Base-by-base conservation (phyloP, 2,329 filamentous ascomycete genomes). In the Beauveria bassiana region DNA sequence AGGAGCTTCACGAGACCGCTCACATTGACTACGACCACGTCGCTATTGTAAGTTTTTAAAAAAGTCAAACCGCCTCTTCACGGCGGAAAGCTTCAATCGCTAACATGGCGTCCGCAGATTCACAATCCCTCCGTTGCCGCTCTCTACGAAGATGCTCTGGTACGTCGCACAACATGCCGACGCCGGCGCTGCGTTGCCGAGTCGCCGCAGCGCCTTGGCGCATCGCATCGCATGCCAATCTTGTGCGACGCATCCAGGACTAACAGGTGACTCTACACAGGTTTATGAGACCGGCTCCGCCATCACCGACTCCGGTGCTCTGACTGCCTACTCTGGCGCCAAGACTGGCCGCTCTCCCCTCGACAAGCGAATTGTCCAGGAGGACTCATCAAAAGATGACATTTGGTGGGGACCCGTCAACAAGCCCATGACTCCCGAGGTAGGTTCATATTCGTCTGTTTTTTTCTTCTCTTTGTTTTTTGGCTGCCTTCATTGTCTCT, bases 371-470 rank as follows among this genome's bases (percentile, higher is more conserved):
- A 90, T 99, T 73, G 95, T 99, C 73, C 86, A 96, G 80, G 95
- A 99, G 77, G 81, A 87, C 63, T 82, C 86, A 65, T 98, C 95
- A 66, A 88, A 96, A 76, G 88, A 95, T 62, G 86, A 99, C 64
- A 85, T 99, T 72, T 99, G 95, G 95, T 98, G 95, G 95, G 95
- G 95, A 72, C 93, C 95, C 61, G 95, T 99, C 69, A 99, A 99
- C 85, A 98, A 98, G 86, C 90, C 93, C 74, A 99, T 99, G 95
- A 88, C 86, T 68, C 86, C 92, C 70, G 93, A 98, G 77, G 95
- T 98, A 88, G 86, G 68, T 46, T 63, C 31, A 50, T 62, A 61
- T 62, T 42, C 60, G 56, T 59, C 49, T 62, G 58, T 38, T 62
- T 53, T 55, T 63, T 54, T 59, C 46, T 56, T 59, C 63, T 57